Evolutionary conservation across 192 early-diverging fungal genomes (phyloP).

Genomic region (Rhizoclosmatium globosum): DNA sequence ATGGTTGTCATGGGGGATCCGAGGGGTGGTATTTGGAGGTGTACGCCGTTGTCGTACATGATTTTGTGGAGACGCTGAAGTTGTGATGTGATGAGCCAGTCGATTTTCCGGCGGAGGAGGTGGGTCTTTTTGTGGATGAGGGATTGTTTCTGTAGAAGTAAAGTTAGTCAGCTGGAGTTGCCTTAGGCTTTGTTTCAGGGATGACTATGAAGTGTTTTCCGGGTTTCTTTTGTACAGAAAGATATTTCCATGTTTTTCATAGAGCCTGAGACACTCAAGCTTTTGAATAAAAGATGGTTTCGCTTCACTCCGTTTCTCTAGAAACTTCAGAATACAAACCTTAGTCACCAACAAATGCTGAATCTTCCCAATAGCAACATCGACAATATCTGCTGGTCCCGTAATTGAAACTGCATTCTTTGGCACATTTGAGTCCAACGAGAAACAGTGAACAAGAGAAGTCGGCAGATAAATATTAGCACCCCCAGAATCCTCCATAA

Average conservation of each 20-base stretch:
- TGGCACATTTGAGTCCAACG: neutral
- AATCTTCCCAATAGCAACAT: conserved; percentile 64
- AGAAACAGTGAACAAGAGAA: neutral
- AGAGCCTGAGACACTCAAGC: neutral
- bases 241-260: neutral
- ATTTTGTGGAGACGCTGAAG: conserved; percentile 71
- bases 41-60: conserved; percentile 80
- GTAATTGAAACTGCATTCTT: conserved; percentile 73
- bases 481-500: conserved; percentile 71
- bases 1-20: conserved; percentile 62
- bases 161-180: neutral
- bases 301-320: neutral
- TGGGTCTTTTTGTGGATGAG: conserved; percentile 52
- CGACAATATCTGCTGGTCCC: conserved; percentile 51
- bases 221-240: too few species aligned
- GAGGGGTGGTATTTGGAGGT: conserved; percentile 69
- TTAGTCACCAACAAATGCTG: conserved; percentile 39
- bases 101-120: conserved; percentile 75
- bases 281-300: neutral
- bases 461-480: conserved; percentile 79
- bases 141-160: conserved; percentile 21
- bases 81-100: conserved; percentile 77
- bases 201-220: too few species aligned
- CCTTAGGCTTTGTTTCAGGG: neutral
- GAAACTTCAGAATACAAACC: conserved; percentile 1